Percentiles rank a stretch among this genome's conserved stretches.
Conservation (phyloP, 192 early-diverging fungal species). For the Polychytrium aggregatum region DNA sequence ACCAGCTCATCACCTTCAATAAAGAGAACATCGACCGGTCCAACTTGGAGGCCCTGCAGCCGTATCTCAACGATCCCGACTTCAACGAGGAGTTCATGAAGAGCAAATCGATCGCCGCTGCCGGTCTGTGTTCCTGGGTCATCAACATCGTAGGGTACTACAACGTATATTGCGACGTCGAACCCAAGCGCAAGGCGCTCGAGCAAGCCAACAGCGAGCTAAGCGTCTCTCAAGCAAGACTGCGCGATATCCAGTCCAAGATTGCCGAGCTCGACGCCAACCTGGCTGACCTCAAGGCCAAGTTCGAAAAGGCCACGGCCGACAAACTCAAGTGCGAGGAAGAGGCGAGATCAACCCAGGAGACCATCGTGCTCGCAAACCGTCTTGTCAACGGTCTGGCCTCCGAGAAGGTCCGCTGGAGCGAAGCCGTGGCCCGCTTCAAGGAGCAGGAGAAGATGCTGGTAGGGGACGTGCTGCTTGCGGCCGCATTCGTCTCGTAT, state of each 20-base stretch:
- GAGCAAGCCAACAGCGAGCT: slow-evolving; percentile 45
- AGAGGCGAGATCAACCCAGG: slow-evolving; percentile 50
- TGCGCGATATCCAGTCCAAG: slow-evolving; percentile 47
- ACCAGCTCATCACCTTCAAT: slow-evolving; percentile 46
- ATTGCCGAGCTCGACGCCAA: slow-evolving; percentile 50
- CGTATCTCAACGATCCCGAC: slow-evolving; percentile 50
- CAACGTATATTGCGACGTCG: slow-evolving; percentile 51
- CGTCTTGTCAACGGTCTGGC: slow-evolving; percentile 53
- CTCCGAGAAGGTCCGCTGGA: slow-evolving; percentile 59
- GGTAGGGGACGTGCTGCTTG: slow-evolving; percentile 47
- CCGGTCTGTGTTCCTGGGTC: slow-evolving; percentile 52
- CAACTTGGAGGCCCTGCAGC: slow-evolving; percentile 49
- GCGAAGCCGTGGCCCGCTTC: slow-evolving; percentile 46
- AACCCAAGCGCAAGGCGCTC: slow-evolving; percentile 48
- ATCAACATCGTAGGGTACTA: slow-evolving; percentile 54
- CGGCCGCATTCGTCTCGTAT: slow-evolving; percentile 53
- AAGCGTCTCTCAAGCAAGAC: slow-evolving; percentile 36
- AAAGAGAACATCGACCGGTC: slow-evolving; percentile 50
- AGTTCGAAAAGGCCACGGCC: slow-evolving; percentile 55
- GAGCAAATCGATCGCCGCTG: slow-evolving; percentile 53
- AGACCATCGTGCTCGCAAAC: slow-evolving; percentile 51
- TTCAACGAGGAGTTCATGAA: slow-evolving; percentile 56
- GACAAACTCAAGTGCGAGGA: slow-evolving; percentile 55
- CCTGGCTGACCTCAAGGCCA: slow-evolving; percentile 43
- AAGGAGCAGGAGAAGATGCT: slow-evolving; percentile 59